Evolutionary conservation across 1,139 yeast species (phyloP).

Genomic region (Scheffersomyces insectosa): DNA sequence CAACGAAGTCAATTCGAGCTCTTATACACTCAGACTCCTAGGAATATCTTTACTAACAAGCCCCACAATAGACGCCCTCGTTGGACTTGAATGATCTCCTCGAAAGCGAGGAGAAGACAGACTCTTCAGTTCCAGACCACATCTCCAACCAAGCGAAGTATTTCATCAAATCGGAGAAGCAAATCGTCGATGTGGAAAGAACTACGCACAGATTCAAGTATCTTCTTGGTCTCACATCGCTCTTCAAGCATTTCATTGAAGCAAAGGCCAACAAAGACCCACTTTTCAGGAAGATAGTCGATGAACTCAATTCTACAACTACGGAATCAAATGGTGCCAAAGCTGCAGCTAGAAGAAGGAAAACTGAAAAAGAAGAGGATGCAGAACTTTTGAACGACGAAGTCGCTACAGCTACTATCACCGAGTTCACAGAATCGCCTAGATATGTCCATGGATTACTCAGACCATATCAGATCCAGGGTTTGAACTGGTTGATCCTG

Average conservation of each 20-base stretch:
- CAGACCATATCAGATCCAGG: constrained; percentile 88
- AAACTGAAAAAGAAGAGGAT: constrained; percentile 71
- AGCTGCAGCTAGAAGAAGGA: constrained; percentile 42
- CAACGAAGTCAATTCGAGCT: no score
- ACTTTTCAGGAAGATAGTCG: constrained; percentile 50
- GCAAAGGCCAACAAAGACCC: constrained; percentile 67
- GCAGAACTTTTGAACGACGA: constrained; percentile 64
- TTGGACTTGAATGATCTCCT: constrained; percentile 19
- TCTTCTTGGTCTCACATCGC: constrained; percentile 62
- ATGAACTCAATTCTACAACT: constrained; percentile 35
- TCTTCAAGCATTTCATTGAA: constrained; percentile 69
- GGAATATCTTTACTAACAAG: no score
- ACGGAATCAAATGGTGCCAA: constrained; percentile 14
- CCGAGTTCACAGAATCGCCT: constrained; percentile 68
- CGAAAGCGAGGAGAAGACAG: constrained; percentile 4
- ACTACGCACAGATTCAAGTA: constrained; percentile 66
- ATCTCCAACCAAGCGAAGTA: constrained; percentile 25
- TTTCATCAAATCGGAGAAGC: constrained; percentile 50
- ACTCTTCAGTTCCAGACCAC: constrained; percentile 1
- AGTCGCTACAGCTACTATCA: constrained; percentile 39
- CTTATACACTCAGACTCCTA: no score
- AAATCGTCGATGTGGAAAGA: constrained; percentile 44
- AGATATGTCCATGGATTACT: constrained; percentile 61
- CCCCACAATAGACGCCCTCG: constrained; percentile 16
- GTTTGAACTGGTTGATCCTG: constrained; percentile 87